Conservation (phyloP, 345 rosid genomes). For the Eucalyptus globulus region DNA sequence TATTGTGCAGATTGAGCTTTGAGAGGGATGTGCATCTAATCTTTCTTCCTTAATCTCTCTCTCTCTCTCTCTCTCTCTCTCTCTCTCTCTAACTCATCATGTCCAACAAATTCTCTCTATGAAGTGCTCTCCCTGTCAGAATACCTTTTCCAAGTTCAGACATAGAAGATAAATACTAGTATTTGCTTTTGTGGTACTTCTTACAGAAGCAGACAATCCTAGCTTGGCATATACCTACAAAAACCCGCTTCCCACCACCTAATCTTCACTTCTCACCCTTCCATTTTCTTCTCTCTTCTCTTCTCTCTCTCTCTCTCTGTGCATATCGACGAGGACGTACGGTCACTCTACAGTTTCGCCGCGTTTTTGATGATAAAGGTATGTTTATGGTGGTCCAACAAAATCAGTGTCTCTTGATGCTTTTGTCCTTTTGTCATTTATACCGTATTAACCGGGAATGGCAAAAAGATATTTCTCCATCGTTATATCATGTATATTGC, state of each 20-base stretch:
- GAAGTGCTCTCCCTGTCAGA: neutral
- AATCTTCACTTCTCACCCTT: neutral
- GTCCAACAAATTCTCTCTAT: neutral
- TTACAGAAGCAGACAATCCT: neutral
- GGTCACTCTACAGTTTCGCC: neutral
- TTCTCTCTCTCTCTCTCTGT: neutral
- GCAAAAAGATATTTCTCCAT: neutral
- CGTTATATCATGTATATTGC: neutral
- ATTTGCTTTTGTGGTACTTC: neutral
- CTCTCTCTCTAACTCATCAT: neutral
- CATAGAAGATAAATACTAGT: neutral
- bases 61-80: neutral
- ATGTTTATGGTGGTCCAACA: neutral
- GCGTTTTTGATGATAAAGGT: constrained; percentile 1
- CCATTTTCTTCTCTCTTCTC: neutral
- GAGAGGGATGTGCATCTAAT: neutral
- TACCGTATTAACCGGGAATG: neutral
- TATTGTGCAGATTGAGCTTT: neutral
- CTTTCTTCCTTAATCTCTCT: neutral
- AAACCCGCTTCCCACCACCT: neutral
- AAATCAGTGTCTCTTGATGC: neutral
- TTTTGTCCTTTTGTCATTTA: neutral
- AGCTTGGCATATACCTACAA: neutral
- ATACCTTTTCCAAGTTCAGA: neutral
- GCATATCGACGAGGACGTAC: neutral